Base-by-base conservation (phyloP, 2,329 filamentous ascomycete species). In the Talaromyces sp. region DNA sequence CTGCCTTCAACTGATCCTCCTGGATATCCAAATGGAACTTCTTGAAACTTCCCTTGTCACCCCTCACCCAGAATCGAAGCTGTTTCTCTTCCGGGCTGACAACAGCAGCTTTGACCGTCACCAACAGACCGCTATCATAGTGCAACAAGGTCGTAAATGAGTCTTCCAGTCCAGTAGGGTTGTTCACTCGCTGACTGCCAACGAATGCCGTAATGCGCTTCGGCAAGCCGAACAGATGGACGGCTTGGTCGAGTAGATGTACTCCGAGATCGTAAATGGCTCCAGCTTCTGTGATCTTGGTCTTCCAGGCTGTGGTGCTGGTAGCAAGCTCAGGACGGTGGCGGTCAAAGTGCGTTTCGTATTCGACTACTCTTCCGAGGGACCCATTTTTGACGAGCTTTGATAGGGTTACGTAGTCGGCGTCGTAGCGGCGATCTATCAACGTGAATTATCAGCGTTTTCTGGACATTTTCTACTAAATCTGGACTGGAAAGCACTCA, bases 341-440 rank as follows among this genome's bases (percentile, higher is more conserved):
- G 19, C 91, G 87, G 76, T 94, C 91, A 73, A 93, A 93, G 79
- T 93, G 90, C 24, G 89, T 90, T 76, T 93, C 87, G 72, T 90
- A 91, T 78, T 94, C 90, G 62, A 90, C 84, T 45, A 93, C 79
- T n/a, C 90, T 84, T 62, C 91, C 91, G 3, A 94, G 81, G 0
- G 80, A 80, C 43, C 83, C 85, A 35, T 85, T 82, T 13, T 79
- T 77, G 41, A 93, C 72, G 31, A 93, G 82, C 69, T 87, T 83
- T 70, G 82, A 82, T 54, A 92, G 81, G 0, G 90, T 91, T 54
- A 90, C 77, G 78, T 91, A 95, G 78, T 94, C 91, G 39, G 86
- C 82, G 74, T 95, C 91, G 86, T 87, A 94, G 62, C 91, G 83
- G 35, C 91, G 86, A 80, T 92, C 76, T 79, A 45, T 57, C 49